Evolutionary conservation across 202 grass and related monocot species (phyloP), one percentile per base, ranked within the genome.

Genomic region (Panicum hallii): DNA sequence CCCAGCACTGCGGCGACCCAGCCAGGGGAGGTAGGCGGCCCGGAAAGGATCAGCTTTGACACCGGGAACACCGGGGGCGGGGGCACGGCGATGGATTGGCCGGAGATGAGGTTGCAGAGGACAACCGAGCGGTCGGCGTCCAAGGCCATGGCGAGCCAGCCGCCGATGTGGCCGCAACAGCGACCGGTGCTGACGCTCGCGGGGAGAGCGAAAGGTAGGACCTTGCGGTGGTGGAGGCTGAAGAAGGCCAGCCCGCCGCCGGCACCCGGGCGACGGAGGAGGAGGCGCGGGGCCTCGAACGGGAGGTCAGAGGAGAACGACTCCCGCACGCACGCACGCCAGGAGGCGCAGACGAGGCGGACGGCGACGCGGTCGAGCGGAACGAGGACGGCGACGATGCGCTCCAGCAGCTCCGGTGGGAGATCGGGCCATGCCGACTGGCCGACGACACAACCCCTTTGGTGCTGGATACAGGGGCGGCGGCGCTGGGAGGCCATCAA

Each of bases 401-500:
- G 75, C 49, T 65, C 86, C n/a, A 88, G 80, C 12, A 88, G 86
- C 80, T 88, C 80, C 66, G 86, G 86, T 12, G 80, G 86, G 36
- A 83, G 65, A 56, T 88, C 86, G 17, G 86, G 36, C 86, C 86
- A 68, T 0, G 17, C 45, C 3, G 36, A 38, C 36, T 38, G 32
- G 32, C 32, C 32, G 32, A 32, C 32, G 32, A 32, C 32, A 32
- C 32, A 32, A 32, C 32, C 32, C 32, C 32, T 32, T 32, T 32
- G 32, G 32, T 32, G 32, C 32, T 38, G 36, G 3, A 38, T 38
- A 38, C 36, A 38, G 36, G 36, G 36, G 36, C 36, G 36, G 36
- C 36, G 36, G 36, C 44, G 44, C 44, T 47, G 45, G 45, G 45
- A 47, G 45, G 11, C 45, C 45, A 12, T 47, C 10, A 47, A 2